Conservation (phyloP, 129 eudicot genomes). For the Centrapalus pauciflorus region DNA sequence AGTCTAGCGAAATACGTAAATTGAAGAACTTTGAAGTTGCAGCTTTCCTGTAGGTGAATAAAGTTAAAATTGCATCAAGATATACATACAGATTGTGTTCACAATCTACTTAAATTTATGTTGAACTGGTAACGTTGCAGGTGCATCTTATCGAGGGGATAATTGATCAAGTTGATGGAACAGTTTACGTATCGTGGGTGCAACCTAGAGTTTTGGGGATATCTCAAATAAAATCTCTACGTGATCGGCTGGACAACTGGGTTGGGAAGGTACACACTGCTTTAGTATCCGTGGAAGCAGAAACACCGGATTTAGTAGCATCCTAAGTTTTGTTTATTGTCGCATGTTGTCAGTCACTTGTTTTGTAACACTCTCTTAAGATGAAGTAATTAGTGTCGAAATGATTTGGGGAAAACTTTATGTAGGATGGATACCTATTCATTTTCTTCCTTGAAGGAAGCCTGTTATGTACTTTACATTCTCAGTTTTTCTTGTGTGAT, state of each 20-base stretch:
- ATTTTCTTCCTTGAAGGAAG: conserved; percentile 8
- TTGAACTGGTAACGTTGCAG: no score
- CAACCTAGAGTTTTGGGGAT: conserved; percentile 94
- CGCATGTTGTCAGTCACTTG: background rate
- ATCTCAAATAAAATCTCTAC: conserved; percentile 71
- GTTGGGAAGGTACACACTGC: conserved; percentile 89
- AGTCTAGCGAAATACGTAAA: no score
- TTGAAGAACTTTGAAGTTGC: no score
- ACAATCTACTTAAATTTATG: no score
- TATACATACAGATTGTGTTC: background rate
- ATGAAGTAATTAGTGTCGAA: conserved; percentile 13
- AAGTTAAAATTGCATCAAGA: background rate
- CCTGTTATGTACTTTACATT: background rate
- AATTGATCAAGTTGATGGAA: conserved; percentile 91
- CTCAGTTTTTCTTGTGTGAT: no score
- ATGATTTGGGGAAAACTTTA: conserved; percentile 7
- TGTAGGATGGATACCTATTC: conserved; percentile 17
- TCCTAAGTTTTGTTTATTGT: conserved; percentile 26
- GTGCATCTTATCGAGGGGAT: conserved; percentile 95
- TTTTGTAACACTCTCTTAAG: conserved; percentile 34
- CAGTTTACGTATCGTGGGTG: conserved; percentile 91
- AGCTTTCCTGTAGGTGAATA: background rate
- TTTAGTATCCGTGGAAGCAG: conserved; percentile 87
- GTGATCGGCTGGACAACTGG: conserved; percentile 87
- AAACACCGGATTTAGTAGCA: conserved; percentile 90